A percentile compares a stretch with the other conserved stretches of the same genome.
Evolutionary conservation across 2,329 filamentous ascomycete species (phyloP).

Genomic region (Fusarium paranaense): DNA sequence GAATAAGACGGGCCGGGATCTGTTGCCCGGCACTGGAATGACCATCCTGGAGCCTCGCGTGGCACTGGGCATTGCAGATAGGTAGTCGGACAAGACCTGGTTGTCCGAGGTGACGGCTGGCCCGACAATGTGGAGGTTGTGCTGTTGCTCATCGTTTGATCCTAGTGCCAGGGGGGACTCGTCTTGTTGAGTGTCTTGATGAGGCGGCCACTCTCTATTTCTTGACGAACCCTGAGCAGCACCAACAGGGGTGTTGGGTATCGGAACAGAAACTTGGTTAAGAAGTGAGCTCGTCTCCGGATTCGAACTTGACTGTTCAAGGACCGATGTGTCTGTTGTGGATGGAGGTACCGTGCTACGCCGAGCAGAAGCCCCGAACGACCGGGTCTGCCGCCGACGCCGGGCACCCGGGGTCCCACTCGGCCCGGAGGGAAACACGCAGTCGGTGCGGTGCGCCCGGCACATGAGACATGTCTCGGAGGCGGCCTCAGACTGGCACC

Average conservation of each 20-base stretch:
- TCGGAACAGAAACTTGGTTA: neutral
- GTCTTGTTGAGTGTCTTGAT: constrained; percentile 18
- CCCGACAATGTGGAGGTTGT: constrained; percentile 67
- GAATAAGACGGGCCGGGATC: constrained; percentile 57
- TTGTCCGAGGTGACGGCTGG: constrained; percentile 70
- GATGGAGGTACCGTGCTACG: neutral
- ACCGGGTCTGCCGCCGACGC: constrained; percentile 20
- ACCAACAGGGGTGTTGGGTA: neutral
- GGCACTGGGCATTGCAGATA: constrained; percentile 52
- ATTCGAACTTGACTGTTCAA: neutral
- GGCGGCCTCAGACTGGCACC: constrained; percentile 68
- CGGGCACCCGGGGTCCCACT: constrained; percentile 28
- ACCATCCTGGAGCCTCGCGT: constrained; percentile 46
- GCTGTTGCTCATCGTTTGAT: constrained; percentile 52
- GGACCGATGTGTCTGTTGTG: neutral
- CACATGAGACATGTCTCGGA: constrained; percentile 68
- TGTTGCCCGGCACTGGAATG: constrained; percentile 46
- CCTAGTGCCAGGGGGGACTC: constrained; percentile 46
- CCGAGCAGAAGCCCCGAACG: neutral
- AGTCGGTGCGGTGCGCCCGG: constrained; percentile 67
- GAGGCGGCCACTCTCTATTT: constrained; percentile 1
- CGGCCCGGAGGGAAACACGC: constrained; percentile 59
- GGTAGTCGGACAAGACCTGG: constrained; percentile 70
- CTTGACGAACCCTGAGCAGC: neutral
- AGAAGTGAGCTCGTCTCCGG: neutral